Percentiles rank a stretch among this genome's conserved stretches.
Evolutionary conservation across 2,329 filamentous ascomycete species (phyloP).

Genomic region (Chalara sp.): DNA sequence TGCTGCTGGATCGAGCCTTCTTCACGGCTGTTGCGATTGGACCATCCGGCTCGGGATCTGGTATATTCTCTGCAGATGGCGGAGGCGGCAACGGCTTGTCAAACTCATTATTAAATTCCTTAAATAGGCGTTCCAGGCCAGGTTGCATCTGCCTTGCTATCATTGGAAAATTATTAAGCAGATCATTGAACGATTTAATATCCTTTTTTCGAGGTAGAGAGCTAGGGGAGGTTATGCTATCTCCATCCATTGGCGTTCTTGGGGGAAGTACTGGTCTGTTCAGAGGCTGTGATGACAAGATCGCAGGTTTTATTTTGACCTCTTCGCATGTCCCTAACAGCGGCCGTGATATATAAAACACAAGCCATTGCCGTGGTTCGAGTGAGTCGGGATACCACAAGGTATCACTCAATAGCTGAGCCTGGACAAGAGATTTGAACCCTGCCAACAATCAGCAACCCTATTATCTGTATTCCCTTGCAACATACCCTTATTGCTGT

Average conservation of each 20-base stretch:
- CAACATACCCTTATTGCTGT: conserved; percentile 83
- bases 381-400: conserved; percentile 86
- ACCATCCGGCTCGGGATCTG: conserved; percentile 51
- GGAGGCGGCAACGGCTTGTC: conserved; percentile 78
- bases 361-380: conserved; percentile 87
- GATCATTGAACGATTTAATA: conserved; percentile 81
- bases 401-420: conserved; percentile 74
- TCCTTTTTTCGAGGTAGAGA: conserved; percentile 72
- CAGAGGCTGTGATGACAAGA: conserved; percentile 40
- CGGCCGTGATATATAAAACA: conserved; percentile 92
- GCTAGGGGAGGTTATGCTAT: conserved; percentile 11
- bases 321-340: conserved; percentile 79
- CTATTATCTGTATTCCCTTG: background rate
- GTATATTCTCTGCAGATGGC: conserved; percentile 53
- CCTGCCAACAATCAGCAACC: conserved; percentile 43
- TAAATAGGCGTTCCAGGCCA: conserved; percentile 81
- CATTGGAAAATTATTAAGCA: conserved; percentile 87
- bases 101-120: conserved; percentile 80
- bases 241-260: conserved; percentile 9
- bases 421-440: conserved; percentile 87
- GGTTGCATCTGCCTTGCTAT: conserved; percentile 95
- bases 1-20: conserved; percentile 46
- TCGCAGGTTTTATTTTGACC: conserved; percentile 61
- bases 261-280: conserved; percentile 18
- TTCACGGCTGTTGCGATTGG: conserved; percentile 49